Evolutionary conservation across 495 filamentous ascomycete genomes (phyloP).

Genomic region (Aspergillus kassunensis): DNA sequence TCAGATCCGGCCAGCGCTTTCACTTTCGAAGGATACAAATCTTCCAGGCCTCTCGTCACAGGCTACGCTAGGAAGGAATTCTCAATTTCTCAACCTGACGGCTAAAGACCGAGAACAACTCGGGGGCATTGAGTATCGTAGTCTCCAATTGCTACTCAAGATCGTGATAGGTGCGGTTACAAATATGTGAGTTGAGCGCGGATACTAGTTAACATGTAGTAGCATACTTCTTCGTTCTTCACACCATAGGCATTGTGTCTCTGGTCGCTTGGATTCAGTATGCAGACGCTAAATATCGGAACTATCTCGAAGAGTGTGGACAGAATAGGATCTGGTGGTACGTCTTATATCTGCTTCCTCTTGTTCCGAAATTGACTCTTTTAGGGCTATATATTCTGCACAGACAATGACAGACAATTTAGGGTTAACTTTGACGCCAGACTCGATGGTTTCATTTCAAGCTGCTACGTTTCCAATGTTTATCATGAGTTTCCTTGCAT

Average conservation of each 20-base stretch:
- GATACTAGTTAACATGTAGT: neutral
- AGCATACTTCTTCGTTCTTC: constrained; percentile 65
- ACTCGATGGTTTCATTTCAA: constrained; percentile 79
- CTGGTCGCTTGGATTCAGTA: constrained; percentile 67
- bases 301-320: constrained; percentile 51
- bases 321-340: constrained; percentile 67
- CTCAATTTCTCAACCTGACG: constrained; percentile 67
- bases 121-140: constrained; percentile 62
- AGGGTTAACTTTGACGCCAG: constrained; percentile 72
- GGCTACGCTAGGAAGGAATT: constrained; percentile 73
- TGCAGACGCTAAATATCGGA: constrained; percentile 46
- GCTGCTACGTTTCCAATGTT: constrained; percentile 63
- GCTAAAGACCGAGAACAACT: constrained; percentile 55
- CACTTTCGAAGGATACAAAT: constrained; percentile 17
- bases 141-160: constrained; percentile 51
- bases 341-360: constrained; percentile 13
- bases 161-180: constrained; percentile 47
- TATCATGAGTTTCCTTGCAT: constrained; percentile 68
- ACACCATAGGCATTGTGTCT: constrained; percentile 58
- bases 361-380: neutral
- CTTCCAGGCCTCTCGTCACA: constrained; percentile 27
- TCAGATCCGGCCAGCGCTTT: constrained; percentile 10
- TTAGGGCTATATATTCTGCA: constrained; percentile 32
- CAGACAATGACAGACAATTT: constrained; percentile 41
- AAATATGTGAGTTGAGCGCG: neutral